A percentile compares a stretch with the other conserved stretches of the same genome.
Evolutionary conservation across 305 asterid species (phyloP).

Genomic region (Solanum hybrid): DNA sequence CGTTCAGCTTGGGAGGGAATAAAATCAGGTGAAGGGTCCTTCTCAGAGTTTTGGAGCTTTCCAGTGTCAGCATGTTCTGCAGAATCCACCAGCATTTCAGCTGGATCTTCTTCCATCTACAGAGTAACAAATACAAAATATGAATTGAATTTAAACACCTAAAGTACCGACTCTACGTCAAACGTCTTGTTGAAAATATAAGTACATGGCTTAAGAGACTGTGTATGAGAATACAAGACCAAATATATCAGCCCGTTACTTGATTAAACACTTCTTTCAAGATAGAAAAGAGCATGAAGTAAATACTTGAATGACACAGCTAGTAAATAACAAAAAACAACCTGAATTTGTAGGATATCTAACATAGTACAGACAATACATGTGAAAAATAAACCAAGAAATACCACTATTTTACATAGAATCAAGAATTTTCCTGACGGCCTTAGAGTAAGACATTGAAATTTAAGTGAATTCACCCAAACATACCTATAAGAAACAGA

Average conservation of each 20-base stretch:
- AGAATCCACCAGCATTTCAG: slow-evolving; percentile 47
- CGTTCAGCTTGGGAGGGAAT: slow-evolving; percentile 25
- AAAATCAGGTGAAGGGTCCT: slow-evolving; percentile 29
- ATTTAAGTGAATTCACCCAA: not conserved
- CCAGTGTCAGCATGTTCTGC: slow-evolving; percentile 29
- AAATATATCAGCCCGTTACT: not conserved
- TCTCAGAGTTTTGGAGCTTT: slow-evolving; percentile 38
- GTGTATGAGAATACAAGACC: not conserved
- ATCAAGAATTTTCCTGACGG: not conserved
- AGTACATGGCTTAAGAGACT: not conserved
- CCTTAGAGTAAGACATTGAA: not conserved
- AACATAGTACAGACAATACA: not conserved
- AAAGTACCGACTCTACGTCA: slow-evolving; percentile 4
- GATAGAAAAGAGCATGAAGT: not conserved
- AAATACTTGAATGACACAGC: not conserved
- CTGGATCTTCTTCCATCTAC: slow-evolving; percentile 74
- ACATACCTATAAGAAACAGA: not conserved
- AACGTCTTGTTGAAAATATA: not conserved
- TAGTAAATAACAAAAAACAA: not conserved
- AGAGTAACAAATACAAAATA: slow-evolving; percentile 18
- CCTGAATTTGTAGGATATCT: not conserved
- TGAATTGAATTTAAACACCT: slow-evolving; percentile 18
- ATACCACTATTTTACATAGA: not conserved
- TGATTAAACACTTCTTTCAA: not conserved
- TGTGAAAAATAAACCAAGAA: not conserved